Conservation (phyloP, 208 protist genomes). For the Naegleria gruberi region DNA sequence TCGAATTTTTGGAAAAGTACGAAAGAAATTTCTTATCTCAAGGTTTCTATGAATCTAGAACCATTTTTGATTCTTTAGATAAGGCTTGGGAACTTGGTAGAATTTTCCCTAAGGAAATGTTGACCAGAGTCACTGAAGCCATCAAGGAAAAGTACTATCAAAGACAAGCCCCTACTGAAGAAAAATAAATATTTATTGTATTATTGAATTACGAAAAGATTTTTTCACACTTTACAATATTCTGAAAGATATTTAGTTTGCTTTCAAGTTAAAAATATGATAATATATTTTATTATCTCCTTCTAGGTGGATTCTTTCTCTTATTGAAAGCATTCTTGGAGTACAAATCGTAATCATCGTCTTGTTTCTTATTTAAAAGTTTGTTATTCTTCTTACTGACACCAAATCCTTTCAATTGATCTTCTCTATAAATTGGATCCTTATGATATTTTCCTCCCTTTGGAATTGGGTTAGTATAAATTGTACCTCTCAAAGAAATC, state of each 20-base stretch:
- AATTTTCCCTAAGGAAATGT: constrained; percentile 93
- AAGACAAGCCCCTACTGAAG: too few relatives aligned
- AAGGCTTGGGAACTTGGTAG: constrained; percentile 95
- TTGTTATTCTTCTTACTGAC: too few relatives aligned
- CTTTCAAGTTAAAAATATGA: too few relatives aligned
- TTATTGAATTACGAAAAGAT: too few relatives aligned
- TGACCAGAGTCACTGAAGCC: constrained; percentile 94
- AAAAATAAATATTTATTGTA: too few relatives aligned
- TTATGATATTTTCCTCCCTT: background rate
- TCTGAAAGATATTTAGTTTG: too few relatives aligned
- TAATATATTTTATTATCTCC: too few relatives aligned
- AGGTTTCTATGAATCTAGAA: constrained; percentile 51
- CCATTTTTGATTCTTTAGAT: constrained; percentile 97
- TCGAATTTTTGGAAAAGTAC: constrained; percentile 99
- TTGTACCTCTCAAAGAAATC: background rate
- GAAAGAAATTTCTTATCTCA: constrained; percentile 98
- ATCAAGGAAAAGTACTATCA: constrained; percentile 84
- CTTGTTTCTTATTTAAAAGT: too few relatives aligned
- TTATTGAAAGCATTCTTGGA: too few relatives aligned
- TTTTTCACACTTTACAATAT: too few relatives aligned
- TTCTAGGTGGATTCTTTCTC: too few relatives aligned
- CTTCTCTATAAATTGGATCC: background rate
- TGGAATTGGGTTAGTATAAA: background rate
- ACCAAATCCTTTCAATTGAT: background rate
- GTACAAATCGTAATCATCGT: too few relatives aligned